These are phyloP conservation scores for Crassisporium funariophilum DNA, from an alignment of 768 basidiomycete species.

Conservation along the genomic window DNA sequence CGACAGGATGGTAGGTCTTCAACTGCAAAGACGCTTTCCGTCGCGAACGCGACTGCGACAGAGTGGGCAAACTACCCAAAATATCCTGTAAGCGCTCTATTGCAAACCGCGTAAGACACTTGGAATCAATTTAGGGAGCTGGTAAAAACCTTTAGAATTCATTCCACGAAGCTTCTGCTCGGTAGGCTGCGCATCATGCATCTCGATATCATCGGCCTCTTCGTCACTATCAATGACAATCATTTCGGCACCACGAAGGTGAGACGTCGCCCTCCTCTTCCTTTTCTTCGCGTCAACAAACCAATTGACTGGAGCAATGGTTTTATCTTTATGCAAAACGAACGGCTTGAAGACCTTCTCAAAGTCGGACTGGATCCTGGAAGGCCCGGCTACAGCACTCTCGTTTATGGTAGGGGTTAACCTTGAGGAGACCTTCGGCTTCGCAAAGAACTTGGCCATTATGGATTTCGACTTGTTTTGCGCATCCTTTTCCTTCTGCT, in stretches of 20 bases:
- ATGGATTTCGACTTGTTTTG: slow-evolving; percentile 73
- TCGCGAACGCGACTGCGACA: slow-evolving; percentile 21
- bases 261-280: slow-evolving; percentile 18
- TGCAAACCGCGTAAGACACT: not conserved
- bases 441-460: slow-evolving; percentile 80
- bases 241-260: slow-evolving; percentile 38
- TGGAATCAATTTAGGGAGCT: not conserved
- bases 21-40: slow-evolving; percentile 5
- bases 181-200: slow-evolving; percentile 22
- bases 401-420: slow-evolving; percentile 25
- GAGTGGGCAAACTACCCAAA: slow-evolving; percentile 34
- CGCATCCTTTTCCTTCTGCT: slow-evolving; percentile 70
- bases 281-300: slow-evolving; percentile 45
- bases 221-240: slow-evolving; percentile 66
- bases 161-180: slow-evolving; percentile 32
- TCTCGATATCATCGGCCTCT: slow-evolving; percentile 24
- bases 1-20: slow-evolving; percentile 34
- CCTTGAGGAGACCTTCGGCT: slow-evolving; percentile 44
- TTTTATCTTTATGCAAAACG: slow-evolving; percentile 71
- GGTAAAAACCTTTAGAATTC: slow-evolving; percentile 43
- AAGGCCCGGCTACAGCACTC: slow-evolving; percentile 37
- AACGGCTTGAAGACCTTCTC: slow-evolving; percentile 79
- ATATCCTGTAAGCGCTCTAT: slow-evolving; percentile 43
- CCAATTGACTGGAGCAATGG: slow-evolving; percentile 74
- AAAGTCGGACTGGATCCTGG: slow-evolving; percentile 60